phyloP scores from a whole-genome alignment of 352 stramenopile genomes.

The Globisporangium splendens region DNA sequence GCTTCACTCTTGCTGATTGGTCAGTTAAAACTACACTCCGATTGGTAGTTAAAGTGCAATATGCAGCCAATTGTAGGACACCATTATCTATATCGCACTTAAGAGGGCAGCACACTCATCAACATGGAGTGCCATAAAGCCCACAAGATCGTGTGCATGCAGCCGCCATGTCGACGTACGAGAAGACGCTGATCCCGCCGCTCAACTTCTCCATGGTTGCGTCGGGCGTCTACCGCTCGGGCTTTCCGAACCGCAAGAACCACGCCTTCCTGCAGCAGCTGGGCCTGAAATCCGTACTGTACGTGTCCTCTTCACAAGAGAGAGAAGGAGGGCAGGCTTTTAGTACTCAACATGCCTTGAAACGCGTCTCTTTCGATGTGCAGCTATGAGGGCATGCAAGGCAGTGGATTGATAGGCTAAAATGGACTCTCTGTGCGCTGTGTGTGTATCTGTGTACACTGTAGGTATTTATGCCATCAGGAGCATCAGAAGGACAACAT shows the following conservation, averaged over 20 bases:
- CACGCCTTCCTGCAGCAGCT: constrained; percentile 85
- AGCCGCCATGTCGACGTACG: constrained; percentile 69
- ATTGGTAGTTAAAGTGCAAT: too few relatives aligned
- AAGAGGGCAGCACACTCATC: not conserved
- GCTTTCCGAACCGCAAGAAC: constrained; percentile 88
- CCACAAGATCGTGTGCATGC: too few relatives aligned
- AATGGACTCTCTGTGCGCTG: not conserved
- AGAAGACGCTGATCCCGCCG: constrained; percentile 86
- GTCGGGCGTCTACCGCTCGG: constrained; percentile 83
- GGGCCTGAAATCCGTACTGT: constrained; percentile 84
- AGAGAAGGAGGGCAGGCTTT: too few relatives aligned
- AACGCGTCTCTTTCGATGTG: not conserved
- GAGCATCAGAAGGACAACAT: constrained; percentile 80
- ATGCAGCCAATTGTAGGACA: too few relatives aligned
- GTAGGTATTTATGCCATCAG: constrained; percentile 80
- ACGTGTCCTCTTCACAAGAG: constrained; percentile 20
- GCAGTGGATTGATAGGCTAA: not conserved
- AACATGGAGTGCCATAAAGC: not conserved
- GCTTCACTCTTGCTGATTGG: too few relatives aligned
- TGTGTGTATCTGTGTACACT: constrained; percentile 6
- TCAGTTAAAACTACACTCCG: too few relatives aligned
- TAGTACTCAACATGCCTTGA: not conserved
- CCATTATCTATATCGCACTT: too few relatives aligned
- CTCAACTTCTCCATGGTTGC: constrained; percentile 90
- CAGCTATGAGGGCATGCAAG: too few relatives aligned